A percentile compares a stretch with the other conserved stretches of the same genome.
These are phyloP conservation scores for Ophiosphaerella korrae DNA, from an alignment of 2,329 filamentous ascomycete species.

Conservation along the genomic window DNA sequence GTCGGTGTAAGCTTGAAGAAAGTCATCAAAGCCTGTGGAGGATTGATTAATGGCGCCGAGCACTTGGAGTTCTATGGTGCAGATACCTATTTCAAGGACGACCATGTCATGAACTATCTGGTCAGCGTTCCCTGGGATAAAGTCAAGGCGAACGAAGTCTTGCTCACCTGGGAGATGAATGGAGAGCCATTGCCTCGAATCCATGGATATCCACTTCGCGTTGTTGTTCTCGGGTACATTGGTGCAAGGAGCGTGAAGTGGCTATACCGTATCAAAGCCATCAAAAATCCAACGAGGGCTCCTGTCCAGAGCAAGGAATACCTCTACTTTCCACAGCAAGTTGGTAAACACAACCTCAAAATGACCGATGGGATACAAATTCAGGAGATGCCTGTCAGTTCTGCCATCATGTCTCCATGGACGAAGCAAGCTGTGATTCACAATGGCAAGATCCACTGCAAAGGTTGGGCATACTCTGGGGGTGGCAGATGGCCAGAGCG, in stretches of 20 bases:
- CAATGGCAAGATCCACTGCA: constrained; percentile 62
- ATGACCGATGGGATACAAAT: constrained; percentile 68
- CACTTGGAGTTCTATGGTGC: constrained; percentile 73
- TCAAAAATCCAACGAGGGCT: constrained; percentile 60
- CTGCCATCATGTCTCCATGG: constrained; percentile 68
- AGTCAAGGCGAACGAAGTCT: constrained; percentile 68
- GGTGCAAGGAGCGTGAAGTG: constrained; percentile 68
- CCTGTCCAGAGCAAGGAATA: constrained; percentile 71
- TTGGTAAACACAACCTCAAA: constrained; percentile 68
- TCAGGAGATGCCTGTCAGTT: constrained; percentile 73
- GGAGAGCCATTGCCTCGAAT: constrained; percentile 66
- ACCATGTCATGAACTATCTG: constrained; percentile 68
- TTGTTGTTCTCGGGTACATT: constrained; percentile 69
- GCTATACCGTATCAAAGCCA: constrained; percentile 67
- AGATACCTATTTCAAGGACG: constrained; percentile 75
- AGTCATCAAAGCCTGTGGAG: constrained; percentile 72
- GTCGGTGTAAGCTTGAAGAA: constrained; percentile 70
- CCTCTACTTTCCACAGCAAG: constrained; percentile 70
- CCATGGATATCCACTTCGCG: constrained; percentile 68
- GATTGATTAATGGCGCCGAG: constrained; percentile 59
- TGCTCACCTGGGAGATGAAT: constrained; percentile 76
- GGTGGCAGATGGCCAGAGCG: constrained; percentile 59
- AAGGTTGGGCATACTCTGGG: constrained; percentile 51
- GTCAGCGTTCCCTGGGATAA: constrained; percentile 71
- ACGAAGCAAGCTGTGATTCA: constrained; percentile 67